These are phyloP conservation scores for Galerina sulciceps DNA, from an alignment of 768 basidiomycete species.

Conservation along the genomic window DNA sequence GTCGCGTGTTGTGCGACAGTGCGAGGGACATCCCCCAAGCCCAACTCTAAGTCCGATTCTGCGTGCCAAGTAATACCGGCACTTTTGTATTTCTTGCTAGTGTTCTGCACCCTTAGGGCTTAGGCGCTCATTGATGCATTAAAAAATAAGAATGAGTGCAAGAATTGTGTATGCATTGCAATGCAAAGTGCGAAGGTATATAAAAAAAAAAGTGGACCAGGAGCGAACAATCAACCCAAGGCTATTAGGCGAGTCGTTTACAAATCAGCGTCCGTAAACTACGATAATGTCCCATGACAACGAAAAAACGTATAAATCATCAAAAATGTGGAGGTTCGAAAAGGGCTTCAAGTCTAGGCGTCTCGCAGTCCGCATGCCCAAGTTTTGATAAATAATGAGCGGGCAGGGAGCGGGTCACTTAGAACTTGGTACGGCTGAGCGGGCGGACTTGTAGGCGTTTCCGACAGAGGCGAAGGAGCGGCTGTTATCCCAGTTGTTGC, in stretches of 20 bases:
- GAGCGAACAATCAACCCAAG: slow-evolving; percentile 21
- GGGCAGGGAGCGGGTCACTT: background rate
- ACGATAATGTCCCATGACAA: slow-evolving; percentile 21
- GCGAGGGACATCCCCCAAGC: no score
- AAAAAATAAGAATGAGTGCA: background rate
- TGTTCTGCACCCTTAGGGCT: no score
- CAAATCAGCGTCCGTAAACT: slow-evolving; percentile 24
- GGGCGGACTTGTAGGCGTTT: slow-evolving; percentile 35
- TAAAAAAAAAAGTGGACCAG: slow-evolving; percentile 20
- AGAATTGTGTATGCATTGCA: slow-evolving; percentile 11
- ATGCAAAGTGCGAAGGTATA: slow-evolving; percentile 3
- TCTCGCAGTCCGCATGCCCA: slow-evolving; percentile 3
- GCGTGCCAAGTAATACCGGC: no score
- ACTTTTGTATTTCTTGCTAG: no score
- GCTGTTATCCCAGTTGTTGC: slow-evolving; percentile 43
- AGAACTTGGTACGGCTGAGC: slow-evolving; percentile 28
- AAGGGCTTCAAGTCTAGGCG: background rate
- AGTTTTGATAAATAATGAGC: slow-evolving; percentile 13
- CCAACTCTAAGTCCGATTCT: no score
- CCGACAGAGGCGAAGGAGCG: slow-evolving; percentile 32
- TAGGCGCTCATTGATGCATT: background rate
- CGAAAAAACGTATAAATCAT: slow-evolving; percentile 17
- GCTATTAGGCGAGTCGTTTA: slow-evolving; percentile 24
- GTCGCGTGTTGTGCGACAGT: no score
- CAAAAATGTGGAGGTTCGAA: slow-evolving; percentile 6